Base-by-base conservation (phyloP, 2,329 filamentous ascomycete species). In the Colletotrichum noveboracense region DNA sequence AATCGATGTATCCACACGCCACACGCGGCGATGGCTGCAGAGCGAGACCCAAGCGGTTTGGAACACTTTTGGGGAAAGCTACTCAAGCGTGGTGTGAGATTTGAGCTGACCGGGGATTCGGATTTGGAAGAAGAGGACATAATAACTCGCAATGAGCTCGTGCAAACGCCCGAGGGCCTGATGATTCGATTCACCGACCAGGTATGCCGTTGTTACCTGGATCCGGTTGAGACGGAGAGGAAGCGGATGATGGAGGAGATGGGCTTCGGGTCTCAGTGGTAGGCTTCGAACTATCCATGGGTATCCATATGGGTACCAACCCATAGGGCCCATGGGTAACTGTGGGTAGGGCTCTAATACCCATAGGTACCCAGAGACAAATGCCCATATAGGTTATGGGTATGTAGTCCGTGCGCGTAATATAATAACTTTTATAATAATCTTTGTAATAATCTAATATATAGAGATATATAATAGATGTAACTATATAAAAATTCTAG, bases 101-200 rank as follows among this genome's bases (percentile, higher is more conserved):
- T 52, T 52, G 43, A 52, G 43, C n/a, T 52, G 43, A 21, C n/a
- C 43, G 43, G n/a, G 5, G 3, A 13, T 21, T 0, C 3, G n/a
- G 43, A 24, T 0, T 7, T 0, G 6, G n/a, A 5, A 4, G 3
- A 0, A 6, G n/a, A 52, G 43, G 43, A 52, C n/a, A 52, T 52
- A 1, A 52, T 1, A 24, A 0, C 43, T 52, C 43, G 43, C n/a
- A 52, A 21, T 24, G 43, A 52, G n/a, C 43, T 52, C 1, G n/a
- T 21, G 1, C 43, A 52, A 52, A 52, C n/a, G n/a, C 10, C n/a
- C 10, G 43, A 52, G 10, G n/a, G 43, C 0, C 43, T 52, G 3
- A 21, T 21, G n/a, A 52, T 52, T 0, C 43, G 43, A 21, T 52
- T 52, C 4, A 52, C n/a, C 43, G n/a, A 52, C n/a, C 43, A 13